Base-by-base conservation (phyloP, 106 monocot genomes). In the Agapanthus africanus region DNA sequence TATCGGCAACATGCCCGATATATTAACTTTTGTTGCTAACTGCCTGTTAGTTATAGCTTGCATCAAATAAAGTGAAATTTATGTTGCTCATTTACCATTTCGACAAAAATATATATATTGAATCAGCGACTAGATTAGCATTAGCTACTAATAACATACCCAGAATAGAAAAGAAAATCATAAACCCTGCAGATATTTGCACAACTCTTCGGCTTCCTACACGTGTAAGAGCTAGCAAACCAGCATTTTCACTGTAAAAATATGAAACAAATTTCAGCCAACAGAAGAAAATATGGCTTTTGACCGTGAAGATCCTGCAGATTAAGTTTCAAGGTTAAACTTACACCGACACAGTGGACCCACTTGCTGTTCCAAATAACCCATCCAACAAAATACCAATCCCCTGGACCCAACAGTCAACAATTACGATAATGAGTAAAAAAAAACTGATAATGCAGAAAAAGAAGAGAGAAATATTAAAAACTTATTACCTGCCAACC, bases 161-260 rank as follows among this genome's bases (percentile, higher is more conserved):
- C 22, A 97, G 82, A 71, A 97, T 79, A 15, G 97, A 97, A 68
- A 97, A 97, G 89, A 97, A 97, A 62, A 97, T 89, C 97, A 97
- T 97, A 79, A 92, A 97, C 9, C 91, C 91, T 21, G 97, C 97
- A 68, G 91, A 83, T 78, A 97, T 92, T 73, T 97, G 91, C 39
- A 92, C 97, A 34, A 97, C 91, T 56, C 92, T 84, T 64, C 97
- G 75, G 79, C 97, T 92, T 13, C 97, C 97, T 72, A 97, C 85
- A 27, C 89, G 91, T 35, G 97, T 97, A 74, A 97, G 66, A 13
- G 97, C 97, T 67, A 97, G 75, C 72, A 97, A 81, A 73, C 97
- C 97, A 54, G 97, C 92, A 87, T 97, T 97, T 69, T 97, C 97
- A 72, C 97, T 97, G 76, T 11, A 64, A 11, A 11, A 25, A 30